Percentiles rank a stretch among this genome's conserved stretches.
These are phyloP conservation scores for Phytophthora brassicae DNA, from an alignment of 352 stramenopile species.

Conservation along the genomic window DNA sequence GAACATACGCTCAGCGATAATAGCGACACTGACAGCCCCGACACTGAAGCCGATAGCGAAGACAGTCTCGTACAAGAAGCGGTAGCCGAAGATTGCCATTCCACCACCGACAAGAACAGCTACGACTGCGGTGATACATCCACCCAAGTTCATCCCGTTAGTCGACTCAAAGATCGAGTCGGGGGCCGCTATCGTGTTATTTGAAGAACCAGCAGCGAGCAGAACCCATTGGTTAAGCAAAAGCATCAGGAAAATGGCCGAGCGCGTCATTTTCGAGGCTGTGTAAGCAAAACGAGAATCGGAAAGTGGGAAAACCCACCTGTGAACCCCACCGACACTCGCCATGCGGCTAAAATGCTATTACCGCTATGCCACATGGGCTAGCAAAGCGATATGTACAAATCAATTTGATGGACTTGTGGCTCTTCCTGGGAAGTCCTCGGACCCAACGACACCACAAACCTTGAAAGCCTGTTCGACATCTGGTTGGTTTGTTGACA, in stretches of 20 bases:
- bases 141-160: slow-evolving; percentile 23
- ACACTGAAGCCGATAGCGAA: slow-evolving; percentile 35
- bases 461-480: slow-evolving; percentile 4
- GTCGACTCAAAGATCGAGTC: slow-evolving; percentile 38
- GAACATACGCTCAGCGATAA: slow-evolving; percentile 34
- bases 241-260: slow-evolving; percentile 12
- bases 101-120: slow-evolving; percentile 31
- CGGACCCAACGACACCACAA: slow-evolving; percentile 14
- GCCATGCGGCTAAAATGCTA: slow-evolving; percentile 24
- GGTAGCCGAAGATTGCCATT: slow-evolving; percentile 33
- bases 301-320: slow-evolving; percentile 10
- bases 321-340: not conserved
- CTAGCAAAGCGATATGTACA: slow-evolving; percentile 1
- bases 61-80: slow-evolving; percentile 36
- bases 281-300: slow-evolving; percentile 10
- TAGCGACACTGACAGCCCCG: slow-evolving; percentile 28
- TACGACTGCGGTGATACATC: slow-evolving; percentile 33
- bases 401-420: slow-evolving; percentile 11
- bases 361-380: slow-evolving; percentile 27
- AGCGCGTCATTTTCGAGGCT: slow-evolving; percentile 17
- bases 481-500: slow-evolving; percentile 19
- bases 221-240: slow-evolving; percentile 18
- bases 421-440: no score
- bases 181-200: slow-evolving; percentile 5
- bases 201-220: slow-evolving; percentile 11